Base-by-base conservation (phyloP, 352 stramenopile species). In the Pythium utonaiense region DNA sequence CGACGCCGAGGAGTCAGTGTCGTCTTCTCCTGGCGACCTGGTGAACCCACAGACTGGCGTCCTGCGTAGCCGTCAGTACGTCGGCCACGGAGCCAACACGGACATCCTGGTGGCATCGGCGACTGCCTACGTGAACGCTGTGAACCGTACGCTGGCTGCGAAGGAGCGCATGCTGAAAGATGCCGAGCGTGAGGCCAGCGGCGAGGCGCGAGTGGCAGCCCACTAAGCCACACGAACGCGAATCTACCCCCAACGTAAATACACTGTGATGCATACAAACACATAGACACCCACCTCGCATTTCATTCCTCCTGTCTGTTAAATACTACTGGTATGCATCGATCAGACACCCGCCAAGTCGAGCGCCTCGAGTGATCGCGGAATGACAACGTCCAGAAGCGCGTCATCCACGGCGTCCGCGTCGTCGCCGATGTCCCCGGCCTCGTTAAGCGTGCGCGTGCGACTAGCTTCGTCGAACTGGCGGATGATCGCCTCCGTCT, bases 41-140 rank as follows among this genome's bases (percentile, higher is more conserved):
- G 78, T 93, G 61, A 96, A 96, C 71, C 83, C 88, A 25, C 88
- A 96, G 79, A 96, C 88, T 8, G 87, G 83, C 62, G 70, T 86
- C 31, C 67, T 75, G 17, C 86, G 83, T 62, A 80, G 84, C 67
- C 83, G 86, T 54, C 88, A 94, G 67, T 96, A 94, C 68, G 88
- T 95, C 17, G 88, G 88, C 55, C 85, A 95, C 69, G 88, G 88
- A 42, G 87, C 88, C 31, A 93, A 96, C 77, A 94, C 82, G 31
- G 88, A 96, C 67, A 96, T 96, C 54, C 69, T 96, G 28, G 87
- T 96, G 17, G 85, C 87, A 3, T 93, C 83, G 1, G 88, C 88
- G 36, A 95, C 86, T 21, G 87, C 87, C 3, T 96, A 96, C 64
- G 76, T 96, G 41, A 94, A 92, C 65, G 87, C 87, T 14, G 77